These are phyloP conservation scores for Symbiodinium natans DNA, from an alignment of 73 alveolate species.

Conservation along the genomic window DNA sequence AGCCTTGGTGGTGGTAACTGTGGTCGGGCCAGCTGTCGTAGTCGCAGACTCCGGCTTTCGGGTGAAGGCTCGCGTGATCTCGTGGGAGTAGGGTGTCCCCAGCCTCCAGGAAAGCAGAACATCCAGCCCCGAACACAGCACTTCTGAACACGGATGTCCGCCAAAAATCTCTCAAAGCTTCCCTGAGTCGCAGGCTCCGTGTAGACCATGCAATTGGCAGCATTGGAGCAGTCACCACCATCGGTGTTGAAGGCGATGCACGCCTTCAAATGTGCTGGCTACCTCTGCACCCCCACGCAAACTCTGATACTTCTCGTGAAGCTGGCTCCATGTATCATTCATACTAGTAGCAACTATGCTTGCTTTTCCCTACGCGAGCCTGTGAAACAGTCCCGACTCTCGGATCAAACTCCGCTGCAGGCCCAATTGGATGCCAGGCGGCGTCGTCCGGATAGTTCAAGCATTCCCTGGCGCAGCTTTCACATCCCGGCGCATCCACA, in stretches of 20 bases:
- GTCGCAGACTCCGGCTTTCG: not conserved
- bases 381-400: too few relatives aligned
- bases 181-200: not conserved
- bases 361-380: too few relatives aligned
- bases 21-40: not conserved
- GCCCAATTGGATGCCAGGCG: not conserved
- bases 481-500: not conserved
- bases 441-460: not conserved
- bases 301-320: too few relatives aligned
- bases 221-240: not conserved
- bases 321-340: too few relatives aligned
- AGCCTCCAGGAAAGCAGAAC: not conserved
- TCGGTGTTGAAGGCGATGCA: not conserved
- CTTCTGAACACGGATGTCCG: not conserved
- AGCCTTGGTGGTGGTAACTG: not conserved
- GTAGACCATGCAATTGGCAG: not conserved
- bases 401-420: too few relatives aligned
- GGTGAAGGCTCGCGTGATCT: conserved; percentile 2
- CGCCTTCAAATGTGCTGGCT: too few relatives aligned
- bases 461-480: not conserved
- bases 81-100: not conserved
- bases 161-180: not conserved
- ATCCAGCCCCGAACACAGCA: not conserved
- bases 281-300: too few relatives aligned
- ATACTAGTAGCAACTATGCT: too few relatives aligned